Conservation (phyloP, 805 yeast species). For the Alloascoidea hylecoeti region DNA sequence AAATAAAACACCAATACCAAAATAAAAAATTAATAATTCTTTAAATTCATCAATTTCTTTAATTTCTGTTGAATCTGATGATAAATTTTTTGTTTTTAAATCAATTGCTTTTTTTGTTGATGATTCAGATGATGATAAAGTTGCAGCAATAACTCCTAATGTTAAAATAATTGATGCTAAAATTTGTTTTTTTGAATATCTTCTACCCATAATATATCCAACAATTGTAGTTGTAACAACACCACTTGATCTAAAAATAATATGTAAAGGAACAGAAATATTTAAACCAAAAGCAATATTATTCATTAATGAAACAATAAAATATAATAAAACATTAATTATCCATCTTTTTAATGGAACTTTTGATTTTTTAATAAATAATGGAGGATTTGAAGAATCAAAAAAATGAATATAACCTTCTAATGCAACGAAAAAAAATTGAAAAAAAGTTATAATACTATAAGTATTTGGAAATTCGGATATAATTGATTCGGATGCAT, state of each 20-base stretch:
- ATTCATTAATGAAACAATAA: constrained; percentile 26
- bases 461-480: constrained; percentile 20
- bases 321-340: constrained; percentile 26
- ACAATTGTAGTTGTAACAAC: constrained; percentile 37
- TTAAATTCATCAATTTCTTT: constrained; percentile 1
- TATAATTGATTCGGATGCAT: constrained; percentile 32
- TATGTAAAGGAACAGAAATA: constrained; percentile 39
- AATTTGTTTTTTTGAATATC: constrained; percentile 24
- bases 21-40: constrained; percentile 7
- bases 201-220: constrained; percentile 26
- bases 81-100: not conserved
- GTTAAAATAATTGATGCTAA: constrained; percentile 29
- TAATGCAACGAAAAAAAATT: constrained; percentile 28
- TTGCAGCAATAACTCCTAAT: constrained; percentile 28
- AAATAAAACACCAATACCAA: constrained; percentile 19
- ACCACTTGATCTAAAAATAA: constrained; percentile 37
- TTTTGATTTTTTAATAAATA: constrained; percentile 14
- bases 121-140: constrained; percentile 4
- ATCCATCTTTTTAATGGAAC: constrained; percentile 29
- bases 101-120: constrained; percentile 4
- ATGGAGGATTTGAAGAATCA: constrained; percentile 12
- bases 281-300: constrained; percentile 32
- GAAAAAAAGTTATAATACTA: constrained; percentile 27
- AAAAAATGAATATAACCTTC: constrained; percentile 20
- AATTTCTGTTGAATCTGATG: not conserved